Percentiles rank a stretch among this genome's conserved stretches.
phyloP scores from a whole-genome alignment of 2,329 filamentous ascomycete species.

The Periconia sp. region DNA sequence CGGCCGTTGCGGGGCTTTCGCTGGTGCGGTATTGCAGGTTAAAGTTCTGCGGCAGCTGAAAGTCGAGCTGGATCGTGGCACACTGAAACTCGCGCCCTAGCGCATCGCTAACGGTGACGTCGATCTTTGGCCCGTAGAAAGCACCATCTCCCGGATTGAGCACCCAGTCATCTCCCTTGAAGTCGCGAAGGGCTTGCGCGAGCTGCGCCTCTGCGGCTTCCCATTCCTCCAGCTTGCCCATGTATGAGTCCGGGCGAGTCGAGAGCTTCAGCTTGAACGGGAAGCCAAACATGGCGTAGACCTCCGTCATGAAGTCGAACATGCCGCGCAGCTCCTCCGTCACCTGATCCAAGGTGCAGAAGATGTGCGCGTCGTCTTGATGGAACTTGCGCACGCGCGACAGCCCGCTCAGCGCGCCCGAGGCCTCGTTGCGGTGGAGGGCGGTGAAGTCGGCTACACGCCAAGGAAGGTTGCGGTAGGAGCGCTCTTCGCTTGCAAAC shows the following conservation, averaged over 20 bases:
- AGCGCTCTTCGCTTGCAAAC: constrained; percentile 81
- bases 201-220: constrained; percentile 84
- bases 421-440: constrained; percentile 93
- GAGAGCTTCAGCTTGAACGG: constrained; percentile 95
- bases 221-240: constrained; percentile 88
- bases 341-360: constrained; percentile 85
- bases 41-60: constrained; percentile 85
- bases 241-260: constrained; percentile 85
- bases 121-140: constrained; percentile 98
- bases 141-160: constrained; percentile 94
- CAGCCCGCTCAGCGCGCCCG: constrained; percentile 86
- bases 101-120: constrained; percentile 91
- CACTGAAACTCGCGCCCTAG: constrained; percentile 85
- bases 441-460: constrained; percentile 95
- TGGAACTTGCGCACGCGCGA: constrained; percentile 93
- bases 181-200: constrained; percentile 79
- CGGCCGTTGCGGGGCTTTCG: constrained; percentile 29
- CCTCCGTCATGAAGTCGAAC: constrained; percentile 83
- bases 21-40: constrained; percentile 73
- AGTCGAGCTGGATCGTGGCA: constrained; percentile 93
- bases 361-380: constrained; percentile 96
- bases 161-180: constrained; percentile 77
- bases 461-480: constrained; percentile 88
- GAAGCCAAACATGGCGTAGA: constrained; percentile 85
- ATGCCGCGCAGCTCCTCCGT: constrained; percentile 77